Evolutionary conservation across 306 rosid species (phyloP).

Genomic region (Amphicarpaea edgeworthii): DNA sequence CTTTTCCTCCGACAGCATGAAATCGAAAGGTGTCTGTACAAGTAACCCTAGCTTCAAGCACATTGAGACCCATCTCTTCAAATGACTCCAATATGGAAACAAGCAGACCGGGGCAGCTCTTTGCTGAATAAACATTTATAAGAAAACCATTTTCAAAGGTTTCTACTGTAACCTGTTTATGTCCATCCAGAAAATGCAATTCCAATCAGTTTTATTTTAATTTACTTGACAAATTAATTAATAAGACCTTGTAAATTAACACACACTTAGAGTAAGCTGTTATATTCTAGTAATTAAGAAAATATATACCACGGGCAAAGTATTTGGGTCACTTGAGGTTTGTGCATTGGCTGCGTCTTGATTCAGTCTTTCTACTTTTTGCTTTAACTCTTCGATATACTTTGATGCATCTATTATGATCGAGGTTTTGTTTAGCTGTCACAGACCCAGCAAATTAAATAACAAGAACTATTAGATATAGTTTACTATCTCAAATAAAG

Average conservation of each 20-base stretch:
- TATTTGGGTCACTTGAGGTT: slow-evolving; percentile 61
- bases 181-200: slow-evolving; percentile 26
- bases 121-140: slow-evolving; percentile 69
- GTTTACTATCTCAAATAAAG: background rate
- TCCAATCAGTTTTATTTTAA: background rate
- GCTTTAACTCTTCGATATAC: slow-evolving; percentile 84
- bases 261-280: background rate
- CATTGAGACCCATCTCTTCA: slow-evolving; percentile 85
- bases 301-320: slow-evolving; percentile 68
- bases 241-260: background rate
- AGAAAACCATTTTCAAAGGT: slow-evolving; percentile 82
- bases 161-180: slow-evolving; percentile 77
- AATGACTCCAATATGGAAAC: slow-evolving; percentile 83
- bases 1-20: slow-evolving; percentile 84
- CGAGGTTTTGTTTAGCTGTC: slow-evolving; percentile 76
- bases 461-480: slow-evolving; percentile 31
- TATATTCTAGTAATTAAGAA: background rate
- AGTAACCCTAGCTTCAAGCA: slow-evolving; percentile 97
- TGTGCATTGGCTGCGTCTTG: slow-evolving; percentile 67
- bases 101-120: slow-evolving; percentile 81
- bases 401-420: slow-evolving; percentile 90
- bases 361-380: slow-evolving; percentile 82
- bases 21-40: slow-evolving; percentile 79
- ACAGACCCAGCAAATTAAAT: slow-evolving; percentile 38
- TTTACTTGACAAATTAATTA: background rate